Percentiles rank a stretch among this genome's conserved stretches.
These are phyloP conservation scores for Macrolepiota dolichaula DNA, from an alignment of 768 basidiomycete genomes.

Conservation along the genomic window DNA sequence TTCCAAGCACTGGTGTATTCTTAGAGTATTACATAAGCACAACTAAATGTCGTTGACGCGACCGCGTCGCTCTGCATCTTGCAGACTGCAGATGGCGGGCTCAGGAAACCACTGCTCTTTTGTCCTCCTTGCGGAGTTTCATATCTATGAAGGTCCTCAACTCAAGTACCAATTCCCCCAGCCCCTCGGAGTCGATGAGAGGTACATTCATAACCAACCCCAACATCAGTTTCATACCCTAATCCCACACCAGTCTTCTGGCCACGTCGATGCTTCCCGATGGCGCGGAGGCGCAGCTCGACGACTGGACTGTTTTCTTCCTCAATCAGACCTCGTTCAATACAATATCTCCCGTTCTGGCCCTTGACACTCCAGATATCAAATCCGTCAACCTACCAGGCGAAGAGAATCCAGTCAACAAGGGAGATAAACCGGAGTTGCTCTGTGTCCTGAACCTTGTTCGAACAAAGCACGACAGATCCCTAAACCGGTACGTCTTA, in stretches of 20 bases:
- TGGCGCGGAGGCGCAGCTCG: slow-evolving; percentile 90
- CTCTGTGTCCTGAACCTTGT: slow-evolving; percentile 90
- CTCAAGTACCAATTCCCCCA: slow-evolving; percentile 96
- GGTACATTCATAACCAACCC: slow-evolving; percentile 43
- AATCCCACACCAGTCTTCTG: slow-evolving; percentile 56
- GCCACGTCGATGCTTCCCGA: slow-evolving; percentile 99
- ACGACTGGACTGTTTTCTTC: slow-evolving; percentile 99
- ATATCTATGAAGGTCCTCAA: slow-evolving; percentile 92
- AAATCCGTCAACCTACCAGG: slow-evolving; percentile 33
- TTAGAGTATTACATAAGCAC: not conserved
- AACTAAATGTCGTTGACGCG: not conserved
- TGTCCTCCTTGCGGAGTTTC: slow-evolving; percentile 96
- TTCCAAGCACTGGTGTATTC: not conserved
- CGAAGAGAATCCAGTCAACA: slow-evolving; percentile 23
- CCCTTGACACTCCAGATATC: slow-evolving; percentile 56
- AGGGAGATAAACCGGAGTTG: slow-evolving; percentile 45
- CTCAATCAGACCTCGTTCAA: slow-evolving; percentile 92
- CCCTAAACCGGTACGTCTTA: slow-evolving; percentile 60
- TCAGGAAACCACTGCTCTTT: slow-evolving; percentile 83
- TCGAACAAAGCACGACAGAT: slow-evolving; percentile 87
- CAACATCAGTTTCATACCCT: slow-evolving; percentile 11
- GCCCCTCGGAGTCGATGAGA: slow-evolving; percentile 91
- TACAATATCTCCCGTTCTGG: slow-evolving; percentile 78
- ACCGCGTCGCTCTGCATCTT: not conserved
- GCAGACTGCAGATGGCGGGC: slow-evolving; percentile 41